These are phyloP conservation scores for Phlebopus sp. DNA, from an alignment of 1,284 basidiomycete genomes.

Conservation along the genomic window DNA sequence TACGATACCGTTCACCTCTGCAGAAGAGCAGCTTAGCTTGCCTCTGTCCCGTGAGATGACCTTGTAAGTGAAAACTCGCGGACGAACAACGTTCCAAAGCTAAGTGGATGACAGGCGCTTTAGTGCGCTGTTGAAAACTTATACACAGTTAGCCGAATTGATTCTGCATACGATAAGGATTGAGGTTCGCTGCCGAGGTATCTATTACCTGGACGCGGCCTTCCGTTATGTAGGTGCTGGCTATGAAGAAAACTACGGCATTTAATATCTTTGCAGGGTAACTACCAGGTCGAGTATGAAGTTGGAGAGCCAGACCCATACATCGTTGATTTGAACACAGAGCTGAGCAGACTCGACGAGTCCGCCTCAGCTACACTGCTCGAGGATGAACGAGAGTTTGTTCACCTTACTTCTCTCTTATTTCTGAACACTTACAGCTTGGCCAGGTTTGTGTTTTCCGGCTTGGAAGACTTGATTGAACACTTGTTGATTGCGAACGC, in stretches of 20 bases:
- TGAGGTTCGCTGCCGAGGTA: constrained; percentile 83
- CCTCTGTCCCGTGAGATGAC: constrained; percentile 87
- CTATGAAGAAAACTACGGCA: not conserved
- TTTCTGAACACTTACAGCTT: constrained; percentile 3
- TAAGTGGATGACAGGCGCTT: constrained; percentile 62
- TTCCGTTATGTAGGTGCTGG: constrained; percentile 59
- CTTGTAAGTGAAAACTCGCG: constrained; percentile 51
- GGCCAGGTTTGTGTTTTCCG: constrained; percentile 80
- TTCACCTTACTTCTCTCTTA: constrained; percentile 10
- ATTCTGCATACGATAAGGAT: constrained; percentile 88
- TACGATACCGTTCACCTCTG: constrained; percentile 27
- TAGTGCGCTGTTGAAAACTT: constrained; percentile 87
- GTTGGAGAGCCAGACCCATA: constrained; percentile 89
- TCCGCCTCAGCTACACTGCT: constrained; percentile 63
- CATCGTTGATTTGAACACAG: constrained; percentile 83
- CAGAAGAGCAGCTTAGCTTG: constrained; percentile 54
- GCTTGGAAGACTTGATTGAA: constrained; percentile 86
- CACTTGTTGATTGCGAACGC: constrained; percentile 78
- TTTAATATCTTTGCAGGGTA: constrained; percentile 52
- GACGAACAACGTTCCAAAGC: not conserved
- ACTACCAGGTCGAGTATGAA: constrained; percentile 79
- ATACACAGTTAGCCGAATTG: constrained; percentile 82
- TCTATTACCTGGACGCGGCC: constrained; percentile 80
- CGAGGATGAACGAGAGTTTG: constrained; percentile 64
- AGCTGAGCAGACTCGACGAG: constrained; percentile 78